Evolutionary conservation across 306 rosid genomes (phyloP).

Genomic region (Glycine tomentella): DNA sequence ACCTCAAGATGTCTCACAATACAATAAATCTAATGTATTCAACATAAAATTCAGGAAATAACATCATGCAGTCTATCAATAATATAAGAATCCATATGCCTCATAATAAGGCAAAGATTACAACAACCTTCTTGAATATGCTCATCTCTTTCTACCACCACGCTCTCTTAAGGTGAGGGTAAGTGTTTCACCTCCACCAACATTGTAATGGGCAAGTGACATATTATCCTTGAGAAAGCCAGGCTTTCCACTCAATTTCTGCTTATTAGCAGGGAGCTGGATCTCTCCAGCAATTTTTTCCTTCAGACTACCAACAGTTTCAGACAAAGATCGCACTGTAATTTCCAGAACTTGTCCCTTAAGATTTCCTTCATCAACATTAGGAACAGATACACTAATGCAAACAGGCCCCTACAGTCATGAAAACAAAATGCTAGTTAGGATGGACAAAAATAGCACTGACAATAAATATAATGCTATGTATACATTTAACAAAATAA

Average conservation of each 20-base stretch:
- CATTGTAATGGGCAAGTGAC: conserved; percentile 90
- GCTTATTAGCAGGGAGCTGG: conserved; percentile 98
- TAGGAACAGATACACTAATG: conserved; percentile 79
- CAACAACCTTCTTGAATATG: conserved; percentile 60
- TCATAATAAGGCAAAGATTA: conserved; percentile 51
- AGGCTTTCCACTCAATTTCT: conserved; percentile 94
- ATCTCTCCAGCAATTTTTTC: conserved; percentile 97
- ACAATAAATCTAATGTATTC: conserved; percentile 42
- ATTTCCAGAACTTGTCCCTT: conserved; percentile 87
- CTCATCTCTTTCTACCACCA: conserved; percentile 97
- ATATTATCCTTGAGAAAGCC: conserved; percentile 96
- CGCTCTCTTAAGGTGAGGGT: conserved; percentile 88
- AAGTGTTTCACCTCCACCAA: conserved; percentile 80
- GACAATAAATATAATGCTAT: background rate
- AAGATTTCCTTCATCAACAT: conserved; percentile 92
- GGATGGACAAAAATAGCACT: background rate
- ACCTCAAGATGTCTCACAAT: conserved; percentile 39
- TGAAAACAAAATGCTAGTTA: conserved; percentile 38
- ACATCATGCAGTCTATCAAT: conserved; percentile 46
- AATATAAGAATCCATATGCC: conserved; percentile 49
- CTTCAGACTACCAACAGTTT: conserved; percentile 86
- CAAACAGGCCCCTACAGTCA: conserved; percentile 74
- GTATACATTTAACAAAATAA: background rate
- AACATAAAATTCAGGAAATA: conserved; percentile 46
- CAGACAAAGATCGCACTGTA: conserved; percentile 78